A percentile compares a stretch with the other conserved stretches of the same genome.
Conservation (phyloP, 805 yeast species). For the Ogataea glucozyma region DNA sequence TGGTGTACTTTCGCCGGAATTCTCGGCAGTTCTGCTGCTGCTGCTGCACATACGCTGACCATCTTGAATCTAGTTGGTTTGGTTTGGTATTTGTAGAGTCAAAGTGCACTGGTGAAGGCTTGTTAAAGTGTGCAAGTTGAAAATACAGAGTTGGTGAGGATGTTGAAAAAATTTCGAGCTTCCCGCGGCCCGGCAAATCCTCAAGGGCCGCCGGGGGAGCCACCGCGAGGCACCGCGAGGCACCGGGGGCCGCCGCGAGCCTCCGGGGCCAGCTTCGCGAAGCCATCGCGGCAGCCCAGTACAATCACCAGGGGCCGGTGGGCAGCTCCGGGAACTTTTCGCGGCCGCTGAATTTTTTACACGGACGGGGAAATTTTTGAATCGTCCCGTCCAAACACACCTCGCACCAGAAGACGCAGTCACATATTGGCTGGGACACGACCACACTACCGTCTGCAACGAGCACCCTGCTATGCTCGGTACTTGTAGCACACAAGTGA, state of each 20-base stretch:
- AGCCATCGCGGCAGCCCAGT: neutral
- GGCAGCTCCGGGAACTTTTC: neutral
- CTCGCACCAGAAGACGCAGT: neutral
- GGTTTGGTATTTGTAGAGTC: no score
- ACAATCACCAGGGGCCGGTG: neutral
- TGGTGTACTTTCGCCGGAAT: no score
- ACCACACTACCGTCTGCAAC: no score
- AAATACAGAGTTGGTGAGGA: neutral
- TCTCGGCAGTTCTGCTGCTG: no score
- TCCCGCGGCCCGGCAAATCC: no score
- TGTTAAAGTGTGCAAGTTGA: neutral
- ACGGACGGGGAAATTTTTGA: no score
- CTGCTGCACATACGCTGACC: constrained; percentile 8
- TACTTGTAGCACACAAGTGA: no score
- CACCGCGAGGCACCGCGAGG: neutral
- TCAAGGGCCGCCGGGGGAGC: neutral
- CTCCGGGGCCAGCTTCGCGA: neutral
- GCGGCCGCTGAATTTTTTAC: neutral
- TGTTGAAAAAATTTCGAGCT: constrained; percentile 7
- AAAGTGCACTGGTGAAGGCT: no score
- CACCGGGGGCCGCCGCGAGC: neutral
- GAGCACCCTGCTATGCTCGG: no score
- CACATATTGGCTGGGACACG: neutral
- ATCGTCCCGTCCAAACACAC: neutral
- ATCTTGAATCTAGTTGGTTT: constrained; percentile 4